A percentile compares a stretch with the other conserved stretches of the same genome.
Evolutionary conservation across 1,139 yeast genomes (phyloP).

Genomic region (Sugiyamaella paludigena): DNA sequence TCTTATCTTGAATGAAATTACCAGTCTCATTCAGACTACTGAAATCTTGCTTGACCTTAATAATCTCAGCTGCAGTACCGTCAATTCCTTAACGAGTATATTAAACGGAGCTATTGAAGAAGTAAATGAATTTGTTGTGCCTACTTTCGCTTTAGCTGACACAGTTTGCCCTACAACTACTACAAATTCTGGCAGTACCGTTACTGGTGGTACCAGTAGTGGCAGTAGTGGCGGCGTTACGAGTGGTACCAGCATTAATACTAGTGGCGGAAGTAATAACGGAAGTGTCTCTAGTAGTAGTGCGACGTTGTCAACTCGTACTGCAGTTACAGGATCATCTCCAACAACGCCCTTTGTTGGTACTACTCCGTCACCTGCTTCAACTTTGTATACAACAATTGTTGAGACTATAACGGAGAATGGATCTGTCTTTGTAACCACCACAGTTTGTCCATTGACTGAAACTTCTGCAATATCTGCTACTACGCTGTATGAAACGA

Average conservation of each 20-base stretch:
- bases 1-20: constrained; percentile 1
- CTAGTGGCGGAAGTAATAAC: too few relatives aligned
- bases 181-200: too few relatives aligned
- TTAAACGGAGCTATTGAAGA: constrained; percentile 15
- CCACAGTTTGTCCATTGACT: constrained; percentile 8
- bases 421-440: constrained; percentile 2
- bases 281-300: too few relatives aligned
- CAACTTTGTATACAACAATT: constrained; percentile 4
- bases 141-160: constrained; percentile 2
- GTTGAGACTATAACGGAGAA: constrained; percentile 3
- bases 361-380: constrained; percentile 6
- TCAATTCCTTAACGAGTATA: constrained; percentile 16
- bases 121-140: constrained; percentile 1
- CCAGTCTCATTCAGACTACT: too few relatives aligned
- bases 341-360: too few relatives aligned
- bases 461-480: constrained; percentile 2
- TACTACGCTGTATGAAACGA: constrained; percentile 8
- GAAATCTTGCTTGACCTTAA: too few relatives aligned
- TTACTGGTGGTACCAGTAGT: constrained; percentile 5
- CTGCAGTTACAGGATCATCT: constrained; percentile 2
- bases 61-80: constrained; percentile 8
- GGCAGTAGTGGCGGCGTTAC: neutral
- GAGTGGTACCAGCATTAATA: too few relatives aligned
- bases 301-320: neutral
- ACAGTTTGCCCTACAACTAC: constrained; percentile 8